A percentile compares a stretch with the other conserved stretches of the same genome.
Evolutionary conservation across 495 filamentous ascomycete genomes (phyloP).

Genomic region (Neurospora sp.): DNA sequence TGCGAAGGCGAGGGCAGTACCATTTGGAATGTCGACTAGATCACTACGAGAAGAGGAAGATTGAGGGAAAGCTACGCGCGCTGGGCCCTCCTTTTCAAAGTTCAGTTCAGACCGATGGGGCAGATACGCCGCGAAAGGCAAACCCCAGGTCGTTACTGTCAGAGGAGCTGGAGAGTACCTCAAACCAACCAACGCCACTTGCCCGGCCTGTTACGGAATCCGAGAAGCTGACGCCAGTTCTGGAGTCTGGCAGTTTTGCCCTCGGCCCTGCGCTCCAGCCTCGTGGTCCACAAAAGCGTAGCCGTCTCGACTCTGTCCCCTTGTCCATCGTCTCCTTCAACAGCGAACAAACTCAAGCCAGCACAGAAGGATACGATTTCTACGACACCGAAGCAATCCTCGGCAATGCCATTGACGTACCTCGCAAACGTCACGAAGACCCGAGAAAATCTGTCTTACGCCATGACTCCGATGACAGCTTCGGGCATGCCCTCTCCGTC

Average conservation of each 20-base stretch:
- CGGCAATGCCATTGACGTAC: slow-evolving; percentile 33
- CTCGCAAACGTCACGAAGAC: slow-evolving; percentile 22
- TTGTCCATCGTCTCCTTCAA: slow-evolving; percentile 32
- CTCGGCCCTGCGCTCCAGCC: slow-evolving; percentile 29
- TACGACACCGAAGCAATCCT: slow-evolving; percentile 41
- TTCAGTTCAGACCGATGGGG: slow-evolving; percentile 12
- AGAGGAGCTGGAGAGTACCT: slow-evolving; percentile 58
- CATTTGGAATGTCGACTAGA: slow-evolving; percentile 37
- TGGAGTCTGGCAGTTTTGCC: slow-evolving; percentile 33
- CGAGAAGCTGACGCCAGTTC: slow-evolving; percentile 26
- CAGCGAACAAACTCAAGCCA: slow-evolving; percentile 33
- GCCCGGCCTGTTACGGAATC: slow-evolving; percentile 52
- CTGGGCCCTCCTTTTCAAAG: slow-evolving; percentile 2
- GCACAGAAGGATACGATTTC: slow-evolving; percentile 48
- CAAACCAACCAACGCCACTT: slow-evolving; percentile 70
- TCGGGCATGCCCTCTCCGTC: slow-evolving; percentile 65
- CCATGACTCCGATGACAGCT: slow-evolving; percentile 72
- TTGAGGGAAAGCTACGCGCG: slow-evolving; percentile 13
- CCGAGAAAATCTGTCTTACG: slow-evolving; percentile 30
- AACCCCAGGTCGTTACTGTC: slow-evolving; percentile 28
- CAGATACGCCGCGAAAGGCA: slow-evolving; percentile 30
- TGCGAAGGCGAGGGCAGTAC: slow-evolving; percentile 47
- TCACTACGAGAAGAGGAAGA: slow-evolving; percentile 14
- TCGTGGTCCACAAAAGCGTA: slow-evolving; percentile 17
- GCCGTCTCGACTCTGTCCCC: slow-evolving; percentile 34